Percentiles rank a stretch among this genome's conserved stretches.
phyloP scores from a whole-genome alignment of 164 flowering plant genomes.

The grape (Vitis vinifera) region DNA sequence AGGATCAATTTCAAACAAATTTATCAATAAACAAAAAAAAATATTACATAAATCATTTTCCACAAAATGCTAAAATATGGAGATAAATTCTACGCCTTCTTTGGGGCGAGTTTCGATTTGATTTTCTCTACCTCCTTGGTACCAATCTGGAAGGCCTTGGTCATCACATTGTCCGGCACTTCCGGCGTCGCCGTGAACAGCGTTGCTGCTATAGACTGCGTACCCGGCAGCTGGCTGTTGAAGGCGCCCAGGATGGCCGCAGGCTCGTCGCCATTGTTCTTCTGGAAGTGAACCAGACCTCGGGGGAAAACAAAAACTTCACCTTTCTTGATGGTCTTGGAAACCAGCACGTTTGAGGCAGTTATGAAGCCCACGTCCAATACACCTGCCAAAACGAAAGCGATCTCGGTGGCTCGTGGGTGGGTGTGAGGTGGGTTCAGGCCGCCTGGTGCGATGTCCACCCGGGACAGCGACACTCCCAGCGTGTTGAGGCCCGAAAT shows the following conservation, averaged over 20 bases:
- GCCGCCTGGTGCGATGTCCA: slow-evolving; percentile 25
- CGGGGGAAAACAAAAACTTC: slow-evolving; percentile 27
- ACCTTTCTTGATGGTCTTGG: slow-evolving; percentile 18
- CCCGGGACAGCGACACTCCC: slow-evolving; percentile 25
- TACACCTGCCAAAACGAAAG: slow-evolving; percentile 27
- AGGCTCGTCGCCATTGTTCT: slow-evolving; percentile 23
- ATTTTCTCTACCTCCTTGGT: slow-evolving; percentile 27
- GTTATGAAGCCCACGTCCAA: slow-evolving; percentile 29
- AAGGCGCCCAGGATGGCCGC: slow-evolving; percentile 26
- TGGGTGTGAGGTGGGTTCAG: slow-evolving; percentile 37
- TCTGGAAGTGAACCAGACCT: slow-evolving; percentile 27
- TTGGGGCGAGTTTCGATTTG: slow-evolving; percentile 28
- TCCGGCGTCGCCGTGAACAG: slow-evolving; percentile 23
- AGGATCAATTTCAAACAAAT: not conserved
- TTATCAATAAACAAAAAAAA: no score
- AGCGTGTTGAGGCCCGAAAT: slow-evolving; percentile 30
- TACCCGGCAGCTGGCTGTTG: slow-evolving; percentile 32
- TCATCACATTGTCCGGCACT: slow-evolving; percentile 23
- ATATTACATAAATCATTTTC: no score
- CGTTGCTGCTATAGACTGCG: slow-evolving; percentile 22
- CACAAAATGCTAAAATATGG: not conserved
- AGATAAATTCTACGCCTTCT: slow-evolving; percentile 9
- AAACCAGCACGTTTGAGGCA: slow-evolving; percentile 21
- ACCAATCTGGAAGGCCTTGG: slow-evolving; percentile 27
- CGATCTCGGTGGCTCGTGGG: slow-evolving; percentile 32